phyloP scores from a whole-genome alignment of 345 rosid species.

The Hevea brasiliensis region DNA sequence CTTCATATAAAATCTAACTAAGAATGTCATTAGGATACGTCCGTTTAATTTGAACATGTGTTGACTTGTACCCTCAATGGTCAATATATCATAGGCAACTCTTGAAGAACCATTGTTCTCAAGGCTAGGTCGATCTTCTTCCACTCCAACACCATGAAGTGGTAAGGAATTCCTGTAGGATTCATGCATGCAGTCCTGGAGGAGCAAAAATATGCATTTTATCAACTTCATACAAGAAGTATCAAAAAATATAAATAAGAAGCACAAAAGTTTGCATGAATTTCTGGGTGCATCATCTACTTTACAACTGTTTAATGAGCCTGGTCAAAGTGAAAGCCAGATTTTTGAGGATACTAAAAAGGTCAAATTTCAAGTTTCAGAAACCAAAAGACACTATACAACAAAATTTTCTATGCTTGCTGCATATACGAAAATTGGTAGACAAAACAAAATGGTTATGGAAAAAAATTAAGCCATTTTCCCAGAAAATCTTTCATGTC shows the following conservation, averaged over 20 bases:
- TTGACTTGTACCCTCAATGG: conserved; percentile 51
- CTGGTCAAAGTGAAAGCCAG: neutral
- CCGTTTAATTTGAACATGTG: neutral
- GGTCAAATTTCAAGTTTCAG: neutral
- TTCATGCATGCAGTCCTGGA: conserved; percentile 73
- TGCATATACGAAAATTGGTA: too few relatives aligned
- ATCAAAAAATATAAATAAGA: neutral
- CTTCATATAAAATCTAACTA: neutral
- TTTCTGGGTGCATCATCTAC: neutral
- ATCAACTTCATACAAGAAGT: neutral
- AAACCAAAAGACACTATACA: too few relatives aligned
- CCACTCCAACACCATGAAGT: conserved; percentile 59
- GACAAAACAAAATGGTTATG: too few relatives aligned
- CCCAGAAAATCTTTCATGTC: too few relatives aligned
- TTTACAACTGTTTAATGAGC: neutral
- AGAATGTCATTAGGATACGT: neutral
- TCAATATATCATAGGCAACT: conserved; percentile 48
- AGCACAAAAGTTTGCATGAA: too few relatives aligned
- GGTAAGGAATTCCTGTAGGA: conserved; percentile 65
- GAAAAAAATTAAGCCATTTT: too few relatives aligned
- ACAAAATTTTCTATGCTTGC: too few relatives aligned
- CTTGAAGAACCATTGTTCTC: conserved; percentile 54
- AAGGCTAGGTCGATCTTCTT: conserved; percentile 58
- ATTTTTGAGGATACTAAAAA: neutral
- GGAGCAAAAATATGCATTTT: neutral